Base-by-base conservation (phyloP, 169 alveolate genomes). In the Plasmodium malariae region DNA sequence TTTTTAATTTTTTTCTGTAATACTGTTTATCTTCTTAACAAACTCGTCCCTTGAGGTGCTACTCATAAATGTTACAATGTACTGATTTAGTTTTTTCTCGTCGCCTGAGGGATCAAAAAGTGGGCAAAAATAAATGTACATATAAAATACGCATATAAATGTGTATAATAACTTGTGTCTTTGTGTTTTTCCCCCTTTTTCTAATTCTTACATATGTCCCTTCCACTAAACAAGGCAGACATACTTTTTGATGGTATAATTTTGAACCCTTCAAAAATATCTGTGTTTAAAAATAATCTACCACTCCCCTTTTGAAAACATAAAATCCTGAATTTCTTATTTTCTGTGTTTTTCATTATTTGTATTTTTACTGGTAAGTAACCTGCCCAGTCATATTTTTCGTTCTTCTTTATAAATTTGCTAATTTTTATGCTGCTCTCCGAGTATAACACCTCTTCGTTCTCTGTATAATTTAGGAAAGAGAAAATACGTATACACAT, bases 251-350 rank as follows among this genome's bases (percentile, higher is more conserved):
- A 63, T 14, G 90, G 72, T 21, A 80, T 80, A 17, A 80, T 67
- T 51, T 63, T 80, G 62, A 80, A 80, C 1, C 83, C 83, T 1
- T 91, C 88, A 19, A 92, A 74, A 5, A 94, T 86, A 3, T 85
- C 92, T 3, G 96, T 89, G 69, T 94, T 94, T 43, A 94, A 74
- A 76, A 74, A 94, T 26, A 94, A 88, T 43, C 95, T 72, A 7
- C 96, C 96, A 5, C 93, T 94, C 17, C 96, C 96, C 63, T 74
- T 63, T 88, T 94, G 96, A 87, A 87, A 91, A 70, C 95, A 92
- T 65, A 80, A 69, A 49, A 80, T 80, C 17, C 90, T 32, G 5
- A 14, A 63, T 14, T 67, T 80, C 7, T 49, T 49, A 67, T 80
- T 80, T 37, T 80, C 63, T 49, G 28, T 69, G 28, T 80, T 80